Evolutionary conservation across 108 stramenopile species (phyloP).

Genomic region (Tribonema minus): DNA sequence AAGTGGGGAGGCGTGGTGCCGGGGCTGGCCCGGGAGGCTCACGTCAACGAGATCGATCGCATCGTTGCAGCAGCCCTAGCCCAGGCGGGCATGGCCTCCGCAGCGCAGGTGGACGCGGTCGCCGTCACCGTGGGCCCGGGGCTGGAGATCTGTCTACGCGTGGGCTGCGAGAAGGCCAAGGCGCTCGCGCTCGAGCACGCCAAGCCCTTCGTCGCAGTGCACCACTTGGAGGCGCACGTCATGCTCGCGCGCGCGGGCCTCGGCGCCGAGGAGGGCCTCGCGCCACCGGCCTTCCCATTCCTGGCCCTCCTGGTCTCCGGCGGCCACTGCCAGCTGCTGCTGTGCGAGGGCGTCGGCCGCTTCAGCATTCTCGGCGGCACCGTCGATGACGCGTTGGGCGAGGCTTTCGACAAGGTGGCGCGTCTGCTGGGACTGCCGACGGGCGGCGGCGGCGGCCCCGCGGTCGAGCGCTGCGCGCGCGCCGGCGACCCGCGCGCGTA

Average conservation of each 20-base stretch:
- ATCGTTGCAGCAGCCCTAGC: slow-evolving; percentile 72
- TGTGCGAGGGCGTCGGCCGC: slow-evolving; percentile 74
- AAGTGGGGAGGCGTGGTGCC: slow-evolving; percentile 92
- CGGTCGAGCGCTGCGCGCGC: slow-evolving; percentile 75
- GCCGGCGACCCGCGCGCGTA: slow-evolving; percentile 73
- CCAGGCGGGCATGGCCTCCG: slow-evolving; percentile 63
- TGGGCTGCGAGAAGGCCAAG: slow-evolving; percentile 77
- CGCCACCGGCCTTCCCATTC: slow-evolving; percentile 70
- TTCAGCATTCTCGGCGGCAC: slow-evolving; percentile 85
- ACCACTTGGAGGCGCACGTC: slow-evolving; percentile 95
- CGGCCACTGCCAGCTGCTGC: slow-evolving; percentile 87
- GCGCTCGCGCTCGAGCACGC: slow-evolving; percentile 67
- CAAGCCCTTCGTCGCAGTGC: slow-evolving; percentile 89
- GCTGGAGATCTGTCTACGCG: slow-evolving; percentile 90
- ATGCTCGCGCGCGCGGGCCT: slow-evolving; percentile 76
- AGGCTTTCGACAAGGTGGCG: slow-evolving; percentile 62
- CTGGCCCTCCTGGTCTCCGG: slow-evolving; percentile 90
- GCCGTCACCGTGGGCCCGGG: slow-evolving; percentile 98
- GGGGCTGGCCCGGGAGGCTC: slow-evolving; percentile 76
- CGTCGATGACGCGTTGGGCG: slow-evolving; percentile 87
- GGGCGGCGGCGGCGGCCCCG: slow-evolving; percentile 88
- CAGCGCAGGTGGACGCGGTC: slow-evolving; percentile 82
- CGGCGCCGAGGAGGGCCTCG: not conserved
- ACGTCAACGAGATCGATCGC: slow-evolving; percentile 73
- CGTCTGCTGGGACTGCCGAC: slow-evolving; percentile 77